Conservation (phyloP, 2,329 filamentous ascomycete species). For the Exophiala viscosa region DNA sequence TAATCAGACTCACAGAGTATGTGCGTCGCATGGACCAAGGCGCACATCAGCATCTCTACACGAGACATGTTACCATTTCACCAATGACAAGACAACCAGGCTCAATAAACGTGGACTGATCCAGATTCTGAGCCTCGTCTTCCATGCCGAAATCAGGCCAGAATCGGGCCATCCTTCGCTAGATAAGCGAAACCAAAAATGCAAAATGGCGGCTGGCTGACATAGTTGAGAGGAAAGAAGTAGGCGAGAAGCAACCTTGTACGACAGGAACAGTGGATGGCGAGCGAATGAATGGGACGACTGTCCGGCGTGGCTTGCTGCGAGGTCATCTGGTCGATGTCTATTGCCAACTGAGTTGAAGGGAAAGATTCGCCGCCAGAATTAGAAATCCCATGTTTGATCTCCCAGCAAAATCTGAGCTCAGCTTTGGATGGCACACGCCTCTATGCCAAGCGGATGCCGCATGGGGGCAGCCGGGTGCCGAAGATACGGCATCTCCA, state of each 20-base stretch:
- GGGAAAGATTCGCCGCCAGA: background rate
- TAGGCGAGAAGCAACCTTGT: background rate
- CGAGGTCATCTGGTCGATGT: no score
- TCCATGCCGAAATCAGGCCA: background rate
- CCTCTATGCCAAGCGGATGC: background rate
- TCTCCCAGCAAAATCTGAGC: background rate
- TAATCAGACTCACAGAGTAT: background rate
- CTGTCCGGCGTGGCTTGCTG: no score
- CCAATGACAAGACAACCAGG: background rate
- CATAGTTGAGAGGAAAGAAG: background rate
- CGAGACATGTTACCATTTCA: background rate
- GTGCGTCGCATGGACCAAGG: background rate
- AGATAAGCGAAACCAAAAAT: background rate
- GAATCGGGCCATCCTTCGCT: background rate
- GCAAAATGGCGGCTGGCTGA: background rate
- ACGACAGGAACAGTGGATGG: background rate
- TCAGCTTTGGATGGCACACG: background rate
- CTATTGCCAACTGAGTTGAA: background rate
- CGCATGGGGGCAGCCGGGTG: constrained; percentile 12
- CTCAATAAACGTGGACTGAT: background rate
- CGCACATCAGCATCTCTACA: background rate
- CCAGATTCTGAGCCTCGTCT: background rate
- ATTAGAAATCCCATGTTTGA: no score
- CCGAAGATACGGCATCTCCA: constrained; percentile 9
- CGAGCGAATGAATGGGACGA: no score